Evolutionary conservation across 2,329 filamentous ascomycete genomes (phyloP), one percentile per base, ranked within the genome.

Genomic region (Hysterium pulicare): DNA sequence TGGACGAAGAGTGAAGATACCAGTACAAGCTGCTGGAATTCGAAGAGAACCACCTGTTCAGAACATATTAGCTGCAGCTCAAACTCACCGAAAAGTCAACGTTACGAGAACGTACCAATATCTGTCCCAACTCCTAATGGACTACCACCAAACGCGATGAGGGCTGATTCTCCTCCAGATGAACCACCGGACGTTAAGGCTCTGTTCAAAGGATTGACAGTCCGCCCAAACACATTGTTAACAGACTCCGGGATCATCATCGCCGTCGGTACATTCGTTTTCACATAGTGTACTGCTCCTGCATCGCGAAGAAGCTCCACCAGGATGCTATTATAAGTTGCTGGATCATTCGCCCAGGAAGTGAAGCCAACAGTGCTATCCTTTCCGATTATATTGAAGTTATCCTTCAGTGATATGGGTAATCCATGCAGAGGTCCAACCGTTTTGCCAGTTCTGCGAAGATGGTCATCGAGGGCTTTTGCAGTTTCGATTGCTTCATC

Each of bases 171-270:
- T 33, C 84, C 84, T 2, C 84, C 84, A 0, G 81, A 83, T 28
- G 77, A 82, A 8, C 84, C 84, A 9, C 84, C 84, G 17, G 76
- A 76, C 0, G 81, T 84, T 3, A 80, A 68, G 2, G 65, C 65
- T 19, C 78, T 73, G 55, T 84, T 83, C 5, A 68, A 64, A 0
- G 84, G 83, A 55, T 84, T 84, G 17, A 79, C 58, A 0, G 80
- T 83, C 10, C 80, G 72, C 7, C 82, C 83, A 51, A 81, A 80
- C 2, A 78, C 71, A 50, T 84, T 83, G 64, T 85, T 86, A 13
- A 83, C 78, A 1, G 73, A 78, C 57, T 86, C 83, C 10, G 80
- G 76, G 39, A 84, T 83, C 82, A 86, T 84, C 74, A 84, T 82
- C 10, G 80, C 79, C 1, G 79, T 83, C 0, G 84, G 83, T 2